phyloP scores from a whole-genome alignment of 2,329 filamentous ascomycete genomes.

The Nemania sp. region DNA sequence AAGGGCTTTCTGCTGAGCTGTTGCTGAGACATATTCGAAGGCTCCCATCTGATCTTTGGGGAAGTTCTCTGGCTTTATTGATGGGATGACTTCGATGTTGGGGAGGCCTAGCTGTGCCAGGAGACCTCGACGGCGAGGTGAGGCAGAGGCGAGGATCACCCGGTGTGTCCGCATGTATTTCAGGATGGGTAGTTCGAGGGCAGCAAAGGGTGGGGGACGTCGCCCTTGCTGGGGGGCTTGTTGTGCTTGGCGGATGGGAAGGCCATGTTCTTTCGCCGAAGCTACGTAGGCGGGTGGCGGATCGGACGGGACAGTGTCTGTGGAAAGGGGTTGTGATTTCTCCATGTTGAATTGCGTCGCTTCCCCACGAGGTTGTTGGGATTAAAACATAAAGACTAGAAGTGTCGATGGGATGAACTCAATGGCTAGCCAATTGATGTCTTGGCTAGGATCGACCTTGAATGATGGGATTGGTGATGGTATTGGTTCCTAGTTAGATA shows the following conservation, averaged over 20 bases:
- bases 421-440: slow-evolving; percentile 5
- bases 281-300: slow-evolving; percentile 62
- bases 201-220: slow-evolving; percentile 57
- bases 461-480: not conserved
- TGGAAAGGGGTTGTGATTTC: slow-evolving; percentile 39
- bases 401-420: not conserved
- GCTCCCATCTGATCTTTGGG: slow-evolving; percentile 79
- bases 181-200: slow-evolving; percentile 84
- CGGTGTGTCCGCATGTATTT: slow-evolving; percentile 80
- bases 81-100: slow-evolving; percentile 86
- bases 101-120: slow-evolving; percentile 84
- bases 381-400: not conserved
- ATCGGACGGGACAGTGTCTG: slow-evolving; percentile 50
- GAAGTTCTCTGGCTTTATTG: slow-evolving; percentile 85
- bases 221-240: slow-evolving; percentile 43
- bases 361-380: not conserved
- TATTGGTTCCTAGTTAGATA: not conserved
- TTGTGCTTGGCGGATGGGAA: slow-evolving; percentile 38
- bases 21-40: slow-evolving; percentile 91
- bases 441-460: not conserved
- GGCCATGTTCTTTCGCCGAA: slow-evolving; percentile 55
- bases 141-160: slow-evolving; percentile 90
- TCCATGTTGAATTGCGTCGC: slow-evolving; percentile 30
- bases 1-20: slow-evolving; percentile 84
- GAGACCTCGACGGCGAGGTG: slow-evolving; percentile 84